Percentiles rank a stretch among this genome's conserved stretches.
These are phyloP conservation scores for Hericium alpestre DNA, from an alignment of 768 basidiomycete genomes.

Conservation along the genomic window DNA sequence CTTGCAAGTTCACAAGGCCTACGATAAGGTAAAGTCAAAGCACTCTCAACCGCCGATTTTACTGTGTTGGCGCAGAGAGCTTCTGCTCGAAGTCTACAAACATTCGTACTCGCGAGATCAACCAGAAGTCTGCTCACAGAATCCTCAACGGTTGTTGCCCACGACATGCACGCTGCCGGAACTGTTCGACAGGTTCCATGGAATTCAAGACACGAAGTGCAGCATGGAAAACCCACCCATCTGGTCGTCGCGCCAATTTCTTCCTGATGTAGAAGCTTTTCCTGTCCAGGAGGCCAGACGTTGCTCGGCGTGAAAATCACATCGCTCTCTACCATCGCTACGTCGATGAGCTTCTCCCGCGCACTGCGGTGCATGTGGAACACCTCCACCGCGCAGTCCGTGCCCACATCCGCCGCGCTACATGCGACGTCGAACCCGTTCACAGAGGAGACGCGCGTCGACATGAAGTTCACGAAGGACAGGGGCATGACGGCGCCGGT, in stretches of 20 bases:
- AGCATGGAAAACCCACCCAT: conserved; percentile 28
- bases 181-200: background rate
- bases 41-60: too few relatives aligned
- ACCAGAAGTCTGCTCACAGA: too few relatives aligned
- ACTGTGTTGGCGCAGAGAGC: too few relatives aligned
- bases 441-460: conserved; percentile 34
- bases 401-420: conserved; percentile 40
- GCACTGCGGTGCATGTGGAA: conserved; percentile 44
- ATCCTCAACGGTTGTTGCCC: conserved; percentile 36
- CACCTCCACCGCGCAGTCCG: conserved; percentile 62
- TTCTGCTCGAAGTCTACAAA: too few relatives aligned
- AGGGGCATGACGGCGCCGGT: conserved; percentile 37
- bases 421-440: conserved; percentile 65
- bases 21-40: too few relatives aligned
- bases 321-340: conserved; percentile 47
- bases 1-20: too few relatives aligned
- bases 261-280: conserved; percentile 63
- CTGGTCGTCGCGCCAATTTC: conserved; percentile 48
- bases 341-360: conserved; percentile 29
- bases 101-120: too few relatives aligned
- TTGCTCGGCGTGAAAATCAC: conserved; percentile 61
- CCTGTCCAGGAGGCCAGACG: conserved; percentile 52
- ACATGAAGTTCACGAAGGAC: conserved; percentile 18
- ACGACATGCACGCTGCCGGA: conserved; percentile 26
- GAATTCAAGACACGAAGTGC: too few relatives aligned